Evolutionary conservation across 192 early-diverging fungal genomes (phyloP).

Genomic region (Chytriomyces hyalinus): DNA sequence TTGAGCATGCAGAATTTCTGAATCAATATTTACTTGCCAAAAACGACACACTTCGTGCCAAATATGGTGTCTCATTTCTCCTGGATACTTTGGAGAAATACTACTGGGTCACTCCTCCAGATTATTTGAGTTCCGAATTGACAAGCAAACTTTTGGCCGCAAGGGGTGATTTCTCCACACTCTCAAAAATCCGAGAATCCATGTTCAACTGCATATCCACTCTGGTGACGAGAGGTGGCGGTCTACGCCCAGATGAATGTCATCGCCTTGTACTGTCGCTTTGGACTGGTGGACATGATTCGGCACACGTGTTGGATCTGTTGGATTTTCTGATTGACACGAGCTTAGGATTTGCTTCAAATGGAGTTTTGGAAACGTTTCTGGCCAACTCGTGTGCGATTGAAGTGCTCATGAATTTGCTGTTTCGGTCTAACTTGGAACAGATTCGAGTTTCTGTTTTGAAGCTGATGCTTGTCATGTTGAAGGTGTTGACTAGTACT

Average conservation of each 20-base stretch:
- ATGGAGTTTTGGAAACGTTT: constrained; percentile 26
- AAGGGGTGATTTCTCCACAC: constrained; percentile 2
- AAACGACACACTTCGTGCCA: constrained; percentile 27
- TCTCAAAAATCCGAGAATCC: constrained; percentile 3
- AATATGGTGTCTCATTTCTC: constrained; percentile 42
- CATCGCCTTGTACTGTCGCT: constrained; percentile 6
- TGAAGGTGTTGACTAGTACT: constrained; percentile 21
- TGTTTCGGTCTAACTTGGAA: constrained; percentile 14
- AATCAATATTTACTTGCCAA: constrained; percentile 23
- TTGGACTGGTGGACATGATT: constrained; percentile 23
- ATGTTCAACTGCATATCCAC: constrained; percentile 17
- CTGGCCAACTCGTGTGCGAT: not conserved
- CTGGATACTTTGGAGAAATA: constrained; percentile 45
- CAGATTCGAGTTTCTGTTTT: not conserved
- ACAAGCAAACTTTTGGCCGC: constrained; percentile 13
- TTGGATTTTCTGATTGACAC: constrained; percentile 20
- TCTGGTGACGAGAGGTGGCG: constrained; percentile 2
- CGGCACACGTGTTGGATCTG: constrained; percentile 26
- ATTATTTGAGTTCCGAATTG: constrained; percentile 35
- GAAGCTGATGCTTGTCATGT: constrained; percentile 27
- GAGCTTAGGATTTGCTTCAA: constrained; percentile 17
- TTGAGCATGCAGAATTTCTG: constrained; percentile 46
- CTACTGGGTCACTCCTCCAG: constrained; percentile 43
- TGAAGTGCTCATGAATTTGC: constrained; percentile 26
- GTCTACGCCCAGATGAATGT: constrained; percentile 32